Percentiles rank a stretch among this genome's conserved stretches.
phyloP scores from a whole-genome alignment of 345 rosid genomes.

The Leavenworthia alabamica region DNA sequence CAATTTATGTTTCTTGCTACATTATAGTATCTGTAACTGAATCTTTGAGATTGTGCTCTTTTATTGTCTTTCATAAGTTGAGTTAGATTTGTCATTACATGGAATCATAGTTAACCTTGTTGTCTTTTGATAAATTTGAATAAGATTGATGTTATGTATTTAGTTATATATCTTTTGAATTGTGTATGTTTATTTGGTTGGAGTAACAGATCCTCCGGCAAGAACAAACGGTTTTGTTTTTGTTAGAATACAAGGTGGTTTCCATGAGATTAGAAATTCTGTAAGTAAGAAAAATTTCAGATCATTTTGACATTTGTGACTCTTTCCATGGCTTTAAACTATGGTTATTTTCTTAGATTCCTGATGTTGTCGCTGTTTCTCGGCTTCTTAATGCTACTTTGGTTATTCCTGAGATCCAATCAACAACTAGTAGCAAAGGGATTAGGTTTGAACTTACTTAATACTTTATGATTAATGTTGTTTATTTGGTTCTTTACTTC shows the following conservation, averaged over 20 bases:
- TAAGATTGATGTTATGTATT: background rate
- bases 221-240: slow-evolving; percentile 69
- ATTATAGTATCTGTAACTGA: slow-evolving; percentile 1
- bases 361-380: slow-evolving; percentile 73
- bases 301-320: background rate
- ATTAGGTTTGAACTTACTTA: slow-evolving; percentile 32
- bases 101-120: background rate
- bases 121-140: background rate
- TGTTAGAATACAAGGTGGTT: slow-evolving; percentile 96
- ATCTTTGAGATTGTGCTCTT: background rate
- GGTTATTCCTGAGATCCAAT: slow-evolving; percentile 93
- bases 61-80: too few species aligned
- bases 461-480: background rate
- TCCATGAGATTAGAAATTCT: slow-evolving; percentile 94
- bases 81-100: background rate
- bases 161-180: background rate
- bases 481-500: background rate
- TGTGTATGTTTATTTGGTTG: background rate
- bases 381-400: slow-evolving; percentile 90
- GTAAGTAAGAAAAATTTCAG: slow-evolving; percentile 35
- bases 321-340: background rate
- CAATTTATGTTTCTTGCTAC: background rate
- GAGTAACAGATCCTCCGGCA: slow-evolving; percentile 50
- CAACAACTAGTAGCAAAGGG: slow-evolving; percentile 97
- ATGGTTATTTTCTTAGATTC: slow-evolving; percentile 39